Evolutionary conservation across 345 rosid species (phyloP), one percentile per base, ranked within the genome.

Genomic region (Aquilaria malaccensis): DNA sequence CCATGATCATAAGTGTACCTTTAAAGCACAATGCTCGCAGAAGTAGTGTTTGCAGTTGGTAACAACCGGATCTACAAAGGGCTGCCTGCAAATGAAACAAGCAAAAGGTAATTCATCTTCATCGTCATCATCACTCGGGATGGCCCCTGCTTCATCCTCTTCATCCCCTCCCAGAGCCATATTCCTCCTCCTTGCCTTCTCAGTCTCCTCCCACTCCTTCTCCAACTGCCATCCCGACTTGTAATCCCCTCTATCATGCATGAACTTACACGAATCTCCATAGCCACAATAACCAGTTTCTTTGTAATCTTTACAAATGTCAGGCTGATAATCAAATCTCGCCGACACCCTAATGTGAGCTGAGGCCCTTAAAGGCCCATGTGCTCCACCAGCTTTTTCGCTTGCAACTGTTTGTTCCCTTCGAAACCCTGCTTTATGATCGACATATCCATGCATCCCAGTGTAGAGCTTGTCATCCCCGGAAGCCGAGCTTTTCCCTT

Each of bases 211-310:
- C 95, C 95, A 91, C 50, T 88, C 92, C 61, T 82, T 91, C 77
- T 91, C 95, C 63, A 91, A 54, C 60, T 86, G 96, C 98, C 95
- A 91, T 50, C 98, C 96, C 2, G 98, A 70, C 70, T 91, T 88
- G 71, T 88, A 88, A 79, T 91, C 96, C 14, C 98, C 95, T 60
- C 96, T 76, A 72, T 91, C 98, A 59, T 88, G 98, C 88, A 91
- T 80, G 64, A 88, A 91, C 74, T 91, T 84, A 61, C 96, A 91
- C 0, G 98, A 72, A 67, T 91, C 95, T 64, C 96, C 98, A 65
- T 88, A 88, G 6, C 98, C 96, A 78, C 98, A 88, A 50, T 88
- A 86, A 57, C 96, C 98, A 6, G 98, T 88, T 66, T 91, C 96
- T 71, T 91, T 91, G 78, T 91, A 91, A 62, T 91, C 98, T 63